Percentiles rank a stretch among this genome's conserved stretches.
Evolutionary conservation across 495 filamentous ascomycete genomes (phyloP).

Genomic region (Hyaloscypha finlandica): DNA sequence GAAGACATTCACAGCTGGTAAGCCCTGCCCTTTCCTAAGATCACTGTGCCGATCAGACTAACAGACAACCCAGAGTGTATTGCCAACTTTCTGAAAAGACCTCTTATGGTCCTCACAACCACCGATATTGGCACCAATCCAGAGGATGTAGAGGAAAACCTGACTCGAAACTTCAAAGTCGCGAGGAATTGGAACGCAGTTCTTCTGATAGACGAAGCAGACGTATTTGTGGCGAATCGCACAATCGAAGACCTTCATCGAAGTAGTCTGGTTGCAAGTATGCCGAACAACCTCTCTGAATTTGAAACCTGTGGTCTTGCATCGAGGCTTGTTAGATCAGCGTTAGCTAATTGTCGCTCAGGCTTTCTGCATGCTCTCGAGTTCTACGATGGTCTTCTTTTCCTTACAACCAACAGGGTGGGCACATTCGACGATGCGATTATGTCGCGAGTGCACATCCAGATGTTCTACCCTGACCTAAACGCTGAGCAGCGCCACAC

Average conservation of each 20-base stretch:
- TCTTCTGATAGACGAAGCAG: conserved; percentile 72
- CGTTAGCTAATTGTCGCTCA: conserved; percentile 34
- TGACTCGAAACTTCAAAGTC: conserved; percentile 56
- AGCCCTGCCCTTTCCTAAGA: neutral
- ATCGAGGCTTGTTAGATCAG: too few species aligned
- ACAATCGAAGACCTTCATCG: conserved; percentile 60
- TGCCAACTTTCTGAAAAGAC: conserved; percentile 21
- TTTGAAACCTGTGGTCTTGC: too few species aligned
- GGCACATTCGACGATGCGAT: neutral
- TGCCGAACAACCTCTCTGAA: too few species aligned
- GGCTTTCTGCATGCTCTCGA: conserved; percentile 40
- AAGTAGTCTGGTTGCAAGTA: conserved; percentile 61
- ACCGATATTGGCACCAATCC: conserved; percentile 27
- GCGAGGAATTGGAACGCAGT: conserved; percentile 82
- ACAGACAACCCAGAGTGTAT: conserved; percentile 22
- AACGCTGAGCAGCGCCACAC: conserved; percentile 2
- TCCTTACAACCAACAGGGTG: too few species aligned
- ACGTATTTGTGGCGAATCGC: conserved; percentile 71
- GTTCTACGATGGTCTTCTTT: conserved; percentile 18
- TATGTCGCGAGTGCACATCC: conserved; percentile 16
- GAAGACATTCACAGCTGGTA: conserved; percentile 33
- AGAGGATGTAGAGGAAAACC: conserved; percentile 9
- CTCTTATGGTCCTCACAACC: conserved; percentile 25
- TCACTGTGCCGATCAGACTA: too few species aligned
- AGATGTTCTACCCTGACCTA: conserved; percentile 11